phyloP scores from a whole-genome alignment of 192 early-diverging fungal species.

The Phycomyces blakesleeanus region DNA sequence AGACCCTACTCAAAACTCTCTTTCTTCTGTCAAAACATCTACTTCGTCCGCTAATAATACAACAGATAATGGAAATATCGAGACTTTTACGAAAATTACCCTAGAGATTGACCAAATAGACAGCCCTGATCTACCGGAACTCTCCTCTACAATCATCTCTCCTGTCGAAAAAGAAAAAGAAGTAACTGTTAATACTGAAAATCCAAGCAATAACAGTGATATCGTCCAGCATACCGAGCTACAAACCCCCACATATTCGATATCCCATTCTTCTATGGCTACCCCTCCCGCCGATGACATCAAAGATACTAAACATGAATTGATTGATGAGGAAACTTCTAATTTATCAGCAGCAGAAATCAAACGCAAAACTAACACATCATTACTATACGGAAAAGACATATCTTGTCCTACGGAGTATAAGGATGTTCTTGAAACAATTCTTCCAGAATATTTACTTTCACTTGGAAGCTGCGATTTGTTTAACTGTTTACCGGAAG shows the following conservation, averaged over 20 bases:
- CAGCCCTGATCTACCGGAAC: too few species aligned
- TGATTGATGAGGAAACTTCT: not conserved
- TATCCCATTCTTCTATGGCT: not conserved
- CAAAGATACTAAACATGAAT: not conserved
- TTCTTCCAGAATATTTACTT: slow-evolving; percentile 21
- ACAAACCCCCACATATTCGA: not conserved
- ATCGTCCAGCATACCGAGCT: not conserved
- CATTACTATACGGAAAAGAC: slow-evolving; percentile 26
- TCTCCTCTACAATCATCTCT: too few species aligned
- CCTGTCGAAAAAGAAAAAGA: too few species aligned
- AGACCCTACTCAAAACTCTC: too few species aligned
- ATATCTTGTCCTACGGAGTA: slow-evolving; percentile 18
- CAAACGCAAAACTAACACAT: not conserved
- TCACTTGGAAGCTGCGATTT: slow-evolving; percentile 23
- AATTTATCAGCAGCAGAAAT: not conserved
- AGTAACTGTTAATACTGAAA: too few species aligned
- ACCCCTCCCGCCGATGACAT: not conserved
- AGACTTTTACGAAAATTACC: too few species aligned
- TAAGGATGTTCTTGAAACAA: not conserved
- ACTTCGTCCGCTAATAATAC: too few species aligned
- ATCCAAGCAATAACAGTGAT: too few species aligned
- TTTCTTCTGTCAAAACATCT: too few species aligned
- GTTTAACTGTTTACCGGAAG: slow-evolving; percentile 12
- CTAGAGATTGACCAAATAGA: too few species aligned
- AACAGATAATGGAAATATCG: too few species aligned